A percentile compares a stretch with the other conserved stretches of the same genome.
Evolutionary conservation across 2,329 filamentous ascomycete species (phyloP).

Genomic region (Pestalotiopsis sp.): DNA sequence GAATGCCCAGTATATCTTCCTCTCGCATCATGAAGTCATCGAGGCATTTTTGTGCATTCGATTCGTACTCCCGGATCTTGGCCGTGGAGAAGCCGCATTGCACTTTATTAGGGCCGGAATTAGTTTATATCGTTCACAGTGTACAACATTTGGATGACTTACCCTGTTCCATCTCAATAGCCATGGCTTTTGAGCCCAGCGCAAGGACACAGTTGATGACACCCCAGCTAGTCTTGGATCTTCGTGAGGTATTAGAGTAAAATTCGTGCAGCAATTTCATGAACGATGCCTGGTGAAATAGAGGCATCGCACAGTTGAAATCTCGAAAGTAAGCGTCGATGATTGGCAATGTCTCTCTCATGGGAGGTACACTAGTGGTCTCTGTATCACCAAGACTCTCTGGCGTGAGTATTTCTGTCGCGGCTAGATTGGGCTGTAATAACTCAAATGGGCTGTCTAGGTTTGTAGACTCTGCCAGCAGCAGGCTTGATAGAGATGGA

Average conservation of each 20-base stretch:
- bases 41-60: constrained; percentile 37
- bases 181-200: constrained; percentile 31
- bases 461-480: background rate
- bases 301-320: constrained; percentile 34
- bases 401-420: background rate
- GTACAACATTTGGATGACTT: background rate
- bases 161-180: constrained; percentile 16
- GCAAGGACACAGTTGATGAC: constrained; percentile 40
- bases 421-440: background rate
- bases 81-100: constrained; percentile 7
- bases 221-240: constrained; percentile 33
- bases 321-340: constrained; percentile 37
- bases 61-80: constrained; percentile 30
- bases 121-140: background rate
- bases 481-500: background rate
- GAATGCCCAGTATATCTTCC: constrained; percentile 37
- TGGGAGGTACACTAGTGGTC: constrained; percentile 24
- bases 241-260: constrained; percentile 28
- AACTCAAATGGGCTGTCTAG: background rate
- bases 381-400: background rate
- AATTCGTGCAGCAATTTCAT: constrained; percentile 35
- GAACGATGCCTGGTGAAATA: constrained; percentile 37
- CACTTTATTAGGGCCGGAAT: background rate
- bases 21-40: constrained; percentile 38
- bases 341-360: constrained; percentile 34